These are phyloP conservation scores for Phytopythium delawarense DNA, from an alignment of 352 stramenopile genomes.

Conservation along the genomic window DNA sequence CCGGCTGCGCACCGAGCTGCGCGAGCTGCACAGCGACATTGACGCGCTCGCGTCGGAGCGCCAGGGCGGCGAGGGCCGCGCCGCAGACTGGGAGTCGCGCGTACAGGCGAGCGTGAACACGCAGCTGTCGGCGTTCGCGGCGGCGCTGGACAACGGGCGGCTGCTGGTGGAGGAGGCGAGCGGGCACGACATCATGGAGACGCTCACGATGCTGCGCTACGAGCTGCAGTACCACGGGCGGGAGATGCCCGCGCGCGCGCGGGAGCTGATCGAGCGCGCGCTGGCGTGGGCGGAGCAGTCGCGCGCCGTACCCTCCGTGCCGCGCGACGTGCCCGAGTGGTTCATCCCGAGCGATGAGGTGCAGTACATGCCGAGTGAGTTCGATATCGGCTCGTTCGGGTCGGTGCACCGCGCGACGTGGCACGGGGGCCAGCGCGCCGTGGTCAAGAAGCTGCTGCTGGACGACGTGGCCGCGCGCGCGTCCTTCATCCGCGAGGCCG, in stretches of 20 bases:
- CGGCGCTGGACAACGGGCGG: slow-evolving; percentile 6
- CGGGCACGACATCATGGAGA: slow-evolving; percentile 5
- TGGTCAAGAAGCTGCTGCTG: slow-evolving; percentile 26
- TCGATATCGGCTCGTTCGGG: slow-evolving; percentile 16
- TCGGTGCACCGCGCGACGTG: slow-evolving; percentile 11
- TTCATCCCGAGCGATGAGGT: slow-evolving; percentile 19
- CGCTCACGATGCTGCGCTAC: slow-evolving; percentile 16
- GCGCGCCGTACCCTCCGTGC: neutral
- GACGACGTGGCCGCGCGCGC: slow-evolving; percentile 9
- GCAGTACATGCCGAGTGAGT: slow-evolving; percentile 6
- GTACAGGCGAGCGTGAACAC: neutral
- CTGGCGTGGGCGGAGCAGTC: slow-evolving; percentile 1
- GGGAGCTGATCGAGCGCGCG: slow-evolving; percentile 11
- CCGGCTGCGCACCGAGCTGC: neutral
- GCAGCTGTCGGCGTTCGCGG: neutral
- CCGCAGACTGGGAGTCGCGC: neutral
- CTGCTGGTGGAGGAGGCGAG: slow-evolving; percentile 12
- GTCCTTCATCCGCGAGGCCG: slow-evolving; percentile 22
- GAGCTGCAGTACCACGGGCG: slow-evolving; percentile 8
- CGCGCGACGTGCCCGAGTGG: slow-evolving; percentile 9
- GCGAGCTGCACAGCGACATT: neutral
- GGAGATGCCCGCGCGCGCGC: slow-evolving; percentile 5
- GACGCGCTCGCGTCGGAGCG: neutral
- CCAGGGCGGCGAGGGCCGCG: neutral
- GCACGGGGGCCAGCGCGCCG: slow-evolving; percentile 14